phyloP scores from a whole-genome alignment of 768 basidiomycete species.

The Pisolithus marmoratus region DNA sequence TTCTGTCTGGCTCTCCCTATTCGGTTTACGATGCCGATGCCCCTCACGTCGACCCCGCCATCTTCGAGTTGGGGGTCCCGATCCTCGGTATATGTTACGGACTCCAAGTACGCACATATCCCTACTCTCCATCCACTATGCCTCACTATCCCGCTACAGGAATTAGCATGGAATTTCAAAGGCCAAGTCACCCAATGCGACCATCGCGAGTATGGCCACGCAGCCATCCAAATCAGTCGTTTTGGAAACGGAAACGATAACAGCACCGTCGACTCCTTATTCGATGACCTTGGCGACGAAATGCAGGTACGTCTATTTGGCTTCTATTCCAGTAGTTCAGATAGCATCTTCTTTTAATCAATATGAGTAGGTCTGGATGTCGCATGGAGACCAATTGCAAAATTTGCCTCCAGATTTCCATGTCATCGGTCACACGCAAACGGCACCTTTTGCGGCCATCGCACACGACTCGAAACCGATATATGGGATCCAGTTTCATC shows the following conservation, averaged over 20 bases:
- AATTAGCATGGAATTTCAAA: slow-evolving; percentile 85
- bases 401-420: slow-evolving; percentile 78
- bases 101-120: slow-evolving; percentile 60
- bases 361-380: slow-evolving; percentile 91
- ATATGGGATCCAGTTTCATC: slow-evolving; percentile 98
- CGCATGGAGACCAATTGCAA: slow-evolving; percentile 92
- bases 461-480: slow-evolving; percentile 85
- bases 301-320: slow-evolving; percentile 58
- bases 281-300: slow-evolving; percentile 81
- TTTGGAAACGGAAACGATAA: slow-evolving; percentile 42
- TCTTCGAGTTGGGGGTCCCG: slow-evolving; percentile 85
- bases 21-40: slow-evolving; percentile 93
- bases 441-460: slow-evolving; percentile 89
- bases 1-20: slow-evolving; percentile 96
- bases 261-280: slow-evolving; percentile 63
- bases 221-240: slow-evolving; percentile 68
- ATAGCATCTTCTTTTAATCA: not conserved
- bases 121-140: not conserved
- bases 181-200: slow-evolving; percentile 83
- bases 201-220: slow-evolving; percentile 94
- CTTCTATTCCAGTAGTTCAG: not conserved
- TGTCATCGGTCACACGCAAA: slow-evolving; percentile 78
- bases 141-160: slow-evolving; percentile 41
- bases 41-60: slow-evolving; percentile 88
- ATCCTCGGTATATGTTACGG: slow-evolving; percentile 98